Base-by-base conservation (phyloP, 805 yeast genomes). In the Debaryomyces maramus region DNA sequence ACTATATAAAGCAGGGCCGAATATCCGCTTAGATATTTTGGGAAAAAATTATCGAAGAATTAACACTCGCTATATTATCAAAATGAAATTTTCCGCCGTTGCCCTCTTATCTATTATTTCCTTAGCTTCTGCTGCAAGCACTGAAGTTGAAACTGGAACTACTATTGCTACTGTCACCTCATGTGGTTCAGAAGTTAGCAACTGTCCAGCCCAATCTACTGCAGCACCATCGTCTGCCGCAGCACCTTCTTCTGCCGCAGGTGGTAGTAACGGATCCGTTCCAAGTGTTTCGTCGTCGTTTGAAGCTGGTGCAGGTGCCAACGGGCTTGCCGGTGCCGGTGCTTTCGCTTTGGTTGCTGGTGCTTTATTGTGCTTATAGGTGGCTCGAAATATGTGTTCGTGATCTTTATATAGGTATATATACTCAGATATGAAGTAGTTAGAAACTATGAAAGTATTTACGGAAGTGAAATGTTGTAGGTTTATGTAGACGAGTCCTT, bases 281-380 rank as follows among this genome's bases (percentile, higher is more conserved):
- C n/a, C n/a, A n/a, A n/a, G n/a, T n/a, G n/a, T n/a, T n/a, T n/a
- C n/a, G n/a, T n/a, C n/a, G n/a, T n/a, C n/a, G n/a, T n/a, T n/a
- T n/a, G 39, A 36, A 20, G 42, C 31, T n/a, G 27, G 36, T 33
- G 48, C 41, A 22, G 16, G 37, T n/a, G 29, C 10, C 20, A 28
- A 41, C 23, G 22, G 37, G 2, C 34, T 30, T 3, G 38, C 48
- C 9, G 40, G 36, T 15, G 38, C 49, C 41, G 47, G 26, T 18
- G 53, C 56, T 10, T 44, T 38, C 19, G 41, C 44, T 34, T 38
- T 46, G 5, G 29, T 34, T 31, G 40, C 40, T 11, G 42, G 38
- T 22, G 48, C 33, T 20, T 26, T 45, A 19, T 45, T 45, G 24
- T 42, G 32, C 16, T 45, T 45, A 21, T 45, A 45, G 34, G 24